Conservation (phyloP, 495 filamentous ascomycete species). For the Aspergillus egyptiacus region DNA sequence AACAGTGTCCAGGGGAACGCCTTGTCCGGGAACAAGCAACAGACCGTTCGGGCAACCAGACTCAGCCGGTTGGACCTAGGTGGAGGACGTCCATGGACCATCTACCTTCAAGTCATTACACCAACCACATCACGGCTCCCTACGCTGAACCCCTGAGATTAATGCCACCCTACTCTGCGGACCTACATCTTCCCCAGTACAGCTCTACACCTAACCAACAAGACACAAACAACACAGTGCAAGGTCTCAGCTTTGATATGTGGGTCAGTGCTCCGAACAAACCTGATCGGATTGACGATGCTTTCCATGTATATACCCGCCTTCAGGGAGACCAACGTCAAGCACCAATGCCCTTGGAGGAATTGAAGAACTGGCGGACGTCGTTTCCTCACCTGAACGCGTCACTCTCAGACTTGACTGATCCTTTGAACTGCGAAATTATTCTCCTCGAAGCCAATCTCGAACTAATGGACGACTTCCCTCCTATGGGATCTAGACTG, state of each 20-base stretch:
- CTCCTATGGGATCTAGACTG: conserved; percentile 35
- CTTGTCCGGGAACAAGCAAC: conserved; percentile 39
- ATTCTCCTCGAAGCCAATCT: conserved; percentile 46
- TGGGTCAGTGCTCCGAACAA: conserved; percentile 43
- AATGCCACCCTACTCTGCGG: conserved; percentile 31
- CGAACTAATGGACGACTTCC: conserved; percentile 42
- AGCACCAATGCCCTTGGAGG: conserved; percentile 38
- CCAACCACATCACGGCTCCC: conserved; percentile 20
- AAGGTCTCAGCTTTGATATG: conserved; percentile 48
- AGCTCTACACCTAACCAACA: conserved; percentile 35
- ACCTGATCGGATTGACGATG: conserved; percentile 36
- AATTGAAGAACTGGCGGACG: conserved; percentile 38
- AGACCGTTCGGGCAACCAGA: conserved; percentile 34
- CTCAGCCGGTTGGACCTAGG: conserved; percentile 30
- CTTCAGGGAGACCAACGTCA: conserved; percentile 40
- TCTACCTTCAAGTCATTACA: conserved; percentile 32
- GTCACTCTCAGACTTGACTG: conserved; percentile 31
- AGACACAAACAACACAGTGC: conserved; percentile 30
- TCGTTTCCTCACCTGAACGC: conserved; percentile 42
- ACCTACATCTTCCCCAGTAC: conserved; percentile 35
- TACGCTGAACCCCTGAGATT: conserved; percentile 34
- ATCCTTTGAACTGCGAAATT: conserved; percentile 40
- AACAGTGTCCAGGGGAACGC: conserved; percentile 32
- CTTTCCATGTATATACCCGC: conserved; percentile 46
- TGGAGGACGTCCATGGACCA: conserved; percentile 39